Evolutionary conservation across 108 stramenopile species (phyloP).

Genomic region (Cyclostephanos invisitatus): DNA sequence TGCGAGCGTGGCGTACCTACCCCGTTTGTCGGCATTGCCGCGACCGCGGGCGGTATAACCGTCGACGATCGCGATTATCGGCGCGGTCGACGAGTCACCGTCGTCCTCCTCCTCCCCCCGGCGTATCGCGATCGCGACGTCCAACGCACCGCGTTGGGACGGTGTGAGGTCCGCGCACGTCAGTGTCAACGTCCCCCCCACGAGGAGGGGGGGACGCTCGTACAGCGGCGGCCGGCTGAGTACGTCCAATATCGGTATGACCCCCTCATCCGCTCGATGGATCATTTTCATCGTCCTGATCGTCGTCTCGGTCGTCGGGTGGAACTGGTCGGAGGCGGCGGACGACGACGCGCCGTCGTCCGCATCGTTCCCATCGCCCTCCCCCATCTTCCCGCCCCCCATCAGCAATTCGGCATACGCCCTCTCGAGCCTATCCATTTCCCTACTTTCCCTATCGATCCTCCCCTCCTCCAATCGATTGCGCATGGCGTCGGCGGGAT

Average conservation of each 20-base stretch:
- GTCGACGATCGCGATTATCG: constrained; percentile 62
- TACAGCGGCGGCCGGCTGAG: not conserved
- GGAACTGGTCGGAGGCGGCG: not conserved
- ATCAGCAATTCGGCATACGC: constrained; percentile 11
- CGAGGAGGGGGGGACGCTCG: constrained; percentile 11
- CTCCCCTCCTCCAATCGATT: not conserved
- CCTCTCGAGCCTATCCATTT: not conserved
- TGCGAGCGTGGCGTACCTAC: constrained; percentile 61
- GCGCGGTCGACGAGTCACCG: too few relatives aligned
- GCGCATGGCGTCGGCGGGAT: not conserved
- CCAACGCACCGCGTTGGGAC: constrained; percentile 28
- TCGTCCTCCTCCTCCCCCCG: constrained; percentile 33
- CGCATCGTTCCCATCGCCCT: not conserved
- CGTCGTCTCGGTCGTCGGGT: not conserved
- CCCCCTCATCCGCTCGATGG: not conserved
- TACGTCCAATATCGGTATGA: constrained; percentile 15
- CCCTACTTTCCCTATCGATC: not conserved
- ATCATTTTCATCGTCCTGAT: not conserved
- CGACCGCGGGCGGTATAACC: constrained; percentile 20
- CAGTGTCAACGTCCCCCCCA: constrained; percentile 26
- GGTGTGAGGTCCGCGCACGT: constrained; percentile 19
- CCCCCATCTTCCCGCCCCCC: constrained; percentile 9
- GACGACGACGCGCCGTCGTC: not conserved
- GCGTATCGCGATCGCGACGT: constrained; percentile 21
- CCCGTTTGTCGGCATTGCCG: not conserved